phyloP scores from a whole-genome alignment of 2,329 filamentous ascomycete genomes.

The Ciborinia camelliae region DNA sequence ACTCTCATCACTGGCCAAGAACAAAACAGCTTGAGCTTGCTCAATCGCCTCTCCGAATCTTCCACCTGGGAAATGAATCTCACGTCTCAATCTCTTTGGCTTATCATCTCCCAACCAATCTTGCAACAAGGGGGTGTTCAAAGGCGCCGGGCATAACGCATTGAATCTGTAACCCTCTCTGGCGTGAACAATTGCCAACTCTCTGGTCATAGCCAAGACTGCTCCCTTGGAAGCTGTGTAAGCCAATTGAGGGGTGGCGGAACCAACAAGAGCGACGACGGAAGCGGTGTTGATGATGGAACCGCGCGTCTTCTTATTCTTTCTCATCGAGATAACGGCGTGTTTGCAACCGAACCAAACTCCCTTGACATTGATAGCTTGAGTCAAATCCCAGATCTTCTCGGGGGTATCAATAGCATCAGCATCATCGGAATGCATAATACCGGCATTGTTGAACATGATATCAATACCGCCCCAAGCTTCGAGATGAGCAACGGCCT shows the following conservation, averaged over 20 bases:
- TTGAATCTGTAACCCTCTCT: slow-evolving; percentile 74
- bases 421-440: slow-evolving; percentile 67
- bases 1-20: slow-evolving; percentile 71
- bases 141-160: slow-evolving; percentile 67
- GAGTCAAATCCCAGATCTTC: slow-evolving; percentile 73
- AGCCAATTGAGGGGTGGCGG: slow-evolving; percentile 68
- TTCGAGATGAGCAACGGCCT: slow-evolving; percentile 60
- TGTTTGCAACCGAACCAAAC: slow-evolving; percentile 77
- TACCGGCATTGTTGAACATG: slow-evolving; percentile 78
- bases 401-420: slow-evolving; percentile 67
- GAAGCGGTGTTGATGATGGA: slow-evolving; percentile 74
- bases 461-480: slow-evolving; percentile 69
- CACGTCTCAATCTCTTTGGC: slow-evolving; percentile 65
- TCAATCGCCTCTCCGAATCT: slow-evolving; percentile 76
- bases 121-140: slow-evolving; percentile 73
- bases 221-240: slow-evolving; percentile 77
- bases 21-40: slow-evolving; percentile 71
- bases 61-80: slow-evolving; percentile 72
- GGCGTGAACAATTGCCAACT: slow-evolving; percentile 71
- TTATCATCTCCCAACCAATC: slow-evolving; percentile 73
- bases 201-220: slow-evolving; percentile 69
- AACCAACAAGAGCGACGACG: slow-evolving; percentile 69
- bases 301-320: slow-evolving; percentile 62
- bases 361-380: slow-evolving; percentile 74
- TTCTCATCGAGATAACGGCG: slow-evolving; percentile 63